Conservation (phyloP, 169 alveolate genomes). For the Plasmodium vivax region DNA sequence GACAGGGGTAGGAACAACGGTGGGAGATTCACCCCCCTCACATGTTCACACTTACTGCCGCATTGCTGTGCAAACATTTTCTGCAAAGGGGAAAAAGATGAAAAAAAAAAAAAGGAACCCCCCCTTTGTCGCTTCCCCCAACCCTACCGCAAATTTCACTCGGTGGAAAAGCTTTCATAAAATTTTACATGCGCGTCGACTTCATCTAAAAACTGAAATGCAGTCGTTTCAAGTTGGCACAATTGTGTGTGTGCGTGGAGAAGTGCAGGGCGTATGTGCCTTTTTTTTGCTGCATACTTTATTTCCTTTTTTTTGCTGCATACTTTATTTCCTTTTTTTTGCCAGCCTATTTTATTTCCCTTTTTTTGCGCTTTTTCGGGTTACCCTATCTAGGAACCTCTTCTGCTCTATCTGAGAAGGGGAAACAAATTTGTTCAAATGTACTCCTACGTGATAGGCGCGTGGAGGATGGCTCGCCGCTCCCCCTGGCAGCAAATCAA, state of each 20-base stretch:
- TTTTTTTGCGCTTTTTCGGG: neutral
- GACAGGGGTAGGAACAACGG: neutral
- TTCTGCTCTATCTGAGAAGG: slow-evolving; percentile 44
- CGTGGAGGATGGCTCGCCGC: neutral
- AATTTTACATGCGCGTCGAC: slow-evolving; percentile 9
- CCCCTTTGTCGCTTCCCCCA: neutral
- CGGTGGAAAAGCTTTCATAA: slow-evolving; percentile 26
- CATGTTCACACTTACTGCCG: neutral
- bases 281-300: neutral
- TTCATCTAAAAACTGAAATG: slow-evolving; percentile 19
- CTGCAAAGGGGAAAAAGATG: neutral
- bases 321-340: neutral
- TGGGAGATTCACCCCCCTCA: neutral
- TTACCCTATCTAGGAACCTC: slow-evolving; percentile 27
- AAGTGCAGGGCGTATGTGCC: neutral
- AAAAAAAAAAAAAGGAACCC: neutral
- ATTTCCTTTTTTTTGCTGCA: neutral
- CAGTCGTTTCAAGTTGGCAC: neutral
- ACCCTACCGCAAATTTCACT: neutral
- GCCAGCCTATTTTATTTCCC: neutral
- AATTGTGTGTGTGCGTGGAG: neutral
- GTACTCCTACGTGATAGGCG: neutral
- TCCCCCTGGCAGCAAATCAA: neutral
- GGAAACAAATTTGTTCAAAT: neutral
- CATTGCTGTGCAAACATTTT: neutral